phyloP scores from a whole-genome alignment of 2,329 filamentous ascomycete genomes.

The Ophiostoma novo-ulmi region DNA sequence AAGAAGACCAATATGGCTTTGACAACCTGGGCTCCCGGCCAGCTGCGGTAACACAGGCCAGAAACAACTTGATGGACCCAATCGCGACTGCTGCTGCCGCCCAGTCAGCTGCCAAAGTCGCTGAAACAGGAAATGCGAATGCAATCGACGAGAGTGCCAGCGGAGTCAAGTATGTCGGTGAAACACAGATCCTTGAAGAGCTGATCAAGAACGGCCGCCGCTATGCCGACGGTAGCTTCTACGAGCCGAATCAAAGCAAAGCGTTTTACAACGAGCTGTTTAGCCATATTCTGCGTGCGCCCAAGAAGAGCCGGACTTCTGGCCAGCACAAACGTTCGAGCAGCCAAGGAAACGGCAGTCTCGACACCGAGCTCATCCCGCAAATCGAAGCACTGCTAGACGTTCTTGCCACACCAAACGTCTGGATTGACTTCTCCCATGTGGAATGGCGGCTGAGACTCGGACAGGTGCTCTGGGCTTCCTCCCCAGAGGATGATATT shows the following conservation, averaged over 20 bases:
- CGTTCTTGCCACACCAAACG: constrained; percentile 58
- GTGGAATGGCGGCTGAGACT: constrained; percentile 71
- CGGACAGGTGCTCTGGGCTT: constrained; percentile 64
- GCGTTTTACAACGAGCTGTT: constrained; percentile 61
- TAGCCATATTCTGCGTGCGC: constrained; percentile 53
- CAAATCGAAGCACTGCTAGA: constrained; percentile 66
- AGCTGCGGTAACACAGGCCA: constrained; percentile 51
- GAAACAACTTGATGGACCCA: constrained; percentile 51
- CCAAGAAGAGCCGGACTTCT: constrained; percentile 43
- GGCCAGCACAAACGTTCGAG: constrained; percentile 51
- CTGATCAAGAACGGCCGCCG: constrained; percentile 52
- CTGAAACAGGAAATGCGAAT: not conserved
- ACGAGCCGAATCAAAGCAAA: constrained; percentile 46
- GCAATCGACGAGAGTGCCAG: constrained; percentile 30
- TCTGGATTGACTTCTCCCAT: constrained; percentile 70
- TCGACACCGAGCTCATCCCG: constrained; percentile 49
- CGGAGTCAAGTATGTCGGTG: constrained; percentile 52
- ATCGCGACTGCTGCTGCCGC: constrained; percentile 32
- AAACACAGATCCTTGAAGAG: constrained; percentile 54
- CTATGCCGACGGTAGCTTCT: constrained; percentile 50
- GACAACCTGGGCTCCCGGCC: constrained; percentile 52
- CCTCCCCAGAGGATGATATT: constrained; percentile 26
- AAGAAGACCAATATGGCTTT: constrained; percentile 58
- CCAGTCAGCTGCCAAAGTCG: constrained; percentile 5
- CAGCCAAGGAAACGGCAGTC: constrained; percentile 12